Evolutionary conservation across 1,284 basidiomycete genomes (phyloP), one percentile per base, ranked within the genome.

Genomic region (Mixia osmundae): DNA sequence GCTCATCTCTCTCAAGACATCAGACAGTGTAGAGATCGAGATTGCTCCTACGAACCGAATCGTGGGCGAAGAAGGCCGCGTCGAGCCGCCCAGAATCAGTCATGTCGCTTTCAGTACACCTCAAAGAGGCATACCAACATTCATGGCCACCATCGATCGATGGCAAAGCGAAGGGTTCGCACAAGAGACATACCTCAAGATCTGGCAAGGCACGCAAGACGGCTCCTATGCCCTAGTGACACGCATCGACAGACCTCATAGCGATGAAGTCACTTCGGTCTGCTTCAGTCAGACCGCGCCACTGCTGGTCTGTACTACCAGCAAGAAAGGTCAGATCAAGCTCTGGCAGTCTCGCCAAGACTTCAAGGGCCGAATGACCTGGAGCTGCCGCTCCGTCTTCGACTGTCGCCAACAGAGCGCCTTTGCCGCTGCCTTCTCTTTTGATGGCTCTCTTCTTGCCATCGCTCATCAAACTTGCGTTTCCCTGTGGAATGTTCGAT

Each of bases 11-110:
- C 72, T 76, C 1, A 57, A 65, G 10, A 66, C 69, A 6, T 75
- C 67, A 34, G 65, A 87, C 3, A 51, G 82, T 1, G 72, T 72
- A 33, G 89, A 99, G 57, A 63, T 97, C 19, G 87, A 97, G 55
- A 70, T 99, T 3, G 73, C 78, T 0, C 80, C 89, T 7, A 85
- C 83, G 15, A 97, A 95, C 59, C 70, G 82, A 39, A 71, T 95
- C 12, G 79, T 80, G 16, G 64, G 71, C 39, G 79, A 85, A 34
- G 77, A 87, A 39, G 74, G 72, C 47, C 62, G 67, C 6, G 58
- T 87, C 38, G 73, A 80, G 43, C 72, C 77, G 4, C 68, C 76
- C 1, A 66, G 72, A 12, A 77, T 95, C 6, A 73, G 79, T 39
- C 62, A 61, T 15, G 69, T 68, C 5, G 68, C 65, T 2, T 63